Conservation (phyloP, 2,329 filamentous ascomycete species). For the Penicillium sumatraense region DNA sequence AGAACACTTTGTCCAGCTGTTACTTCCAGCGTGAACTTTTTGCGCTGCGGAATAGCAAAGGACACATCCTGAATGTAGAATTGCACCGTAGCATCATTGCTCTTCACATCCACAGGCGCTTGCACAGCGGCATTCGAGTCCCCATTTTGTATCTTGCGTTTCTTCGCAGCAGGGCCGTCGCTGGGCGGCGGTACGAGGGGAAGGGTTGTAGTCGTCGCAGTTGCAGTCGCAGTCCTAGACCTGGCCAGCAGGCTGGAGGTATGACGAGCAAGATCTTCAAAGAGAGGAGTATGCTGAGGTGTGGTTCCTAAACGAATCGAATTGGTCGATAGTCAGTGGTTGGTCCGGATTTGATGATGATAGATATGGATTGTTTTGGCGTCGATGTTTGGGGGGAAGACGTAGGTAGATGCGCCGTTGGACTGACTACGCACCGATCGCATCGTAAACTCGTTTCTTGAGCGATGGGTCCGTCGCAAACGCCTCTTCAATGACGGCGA, state of each 20-base stretch:
- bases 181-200: conserved; percentile 29
- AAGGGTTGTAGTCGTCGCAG: conserved; percentile 24
- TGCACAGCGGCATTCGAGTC: conserved; percentile 31
- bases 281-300: conserved; percentile 47
- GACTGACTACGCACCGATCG: conserved; percentile 47
- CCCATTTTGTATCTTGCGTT: conserved; percentile 55
- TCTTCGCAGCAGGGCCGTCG: conserved; percentile 49
- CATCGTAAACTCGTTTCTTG: conserved; percentile 48
- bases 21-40: conserved; percentile 67
- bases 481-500: conserved; percentile 44
- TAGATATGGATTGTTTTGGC: conserved; percentile 5
- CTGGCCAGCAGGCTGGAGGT: conserved; percentile 44
- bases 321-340: conserved; percentile 17
- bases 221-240: conserved; percentile 23
- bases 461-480: conserved; percentile 45
- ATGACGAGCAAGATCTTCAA: conserved; percentile 56
- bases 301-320: conserved; percentile 33
- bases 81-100: conserved; percentile 36
- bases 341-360: conserved; percentile 5
- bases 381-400: no score
- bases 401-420: conserved; percentile 15
- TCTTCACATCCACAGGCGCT: conserved; percentile 37
- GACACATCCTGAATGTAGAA: conserved; percentile 61
- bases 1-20: conserved; percentile 49
- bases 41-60: conserved; percentile 65